Conservation (phyloP, 208 protist species). For the Leishmania aethiopica region DNA sequence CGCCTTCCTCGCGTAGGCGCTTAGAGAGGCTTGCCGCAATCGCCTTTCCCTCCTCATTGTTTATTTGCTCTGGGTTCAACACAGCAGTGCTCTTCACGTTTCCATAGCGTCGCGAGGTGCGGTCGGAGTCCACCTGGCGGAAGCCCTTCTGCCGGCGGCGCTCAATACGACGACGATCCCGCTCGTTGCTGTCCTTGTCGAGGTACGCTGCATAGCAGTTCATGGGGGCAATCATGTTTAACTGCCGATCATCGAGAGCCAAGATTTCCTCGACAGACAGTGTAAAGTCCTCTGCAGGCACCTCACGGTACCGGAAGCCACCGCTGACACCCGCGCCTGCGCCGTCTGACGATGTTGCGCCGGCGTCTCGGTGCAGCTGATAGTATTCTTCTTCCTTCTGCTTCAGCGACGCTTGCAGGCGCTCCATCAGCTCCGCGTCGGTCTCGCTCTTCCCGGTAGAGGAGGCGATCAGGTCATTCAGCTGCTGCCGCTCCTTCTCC, state of each 20-base stretch:
- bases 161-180: constrained; percentile 67
- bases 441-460: constrained; percentile 17
- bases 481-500: constrained; percentile 46
- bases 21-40: constrained; percentile 61
- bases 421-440: constrained; percentile 35
- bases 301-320: constrained; percentile 86
- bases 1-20: constrained; percentile 58
- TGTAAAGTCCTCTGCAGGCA: constrained; percentile 83
- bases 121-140: constrained; percentile 69
- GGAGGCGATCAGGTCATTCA: constrained; percentile 44
- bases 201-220: constrained; percentile 92
- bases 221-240: constrained; percentile 94
- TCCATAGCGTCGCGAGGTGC: constrained; percentile 77
- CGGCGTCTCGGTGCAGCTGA: constrained; percentile 73
- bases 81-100: constrained; percentile 70
- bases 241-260: constrained; percentile 84
- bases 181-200: constrained; percentile 58
- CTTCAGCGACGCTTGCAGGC: constrained; percentile 62
- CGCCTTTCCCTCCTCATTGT: constrained; percentile 52
- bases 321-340: constrained; percentile 3
- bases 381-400: constrained; percentile 87
- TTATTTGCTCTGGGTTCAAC: constrained; percentile 56
- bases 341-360: constrained; percentile 20
- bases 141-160: constrained; percentile 60
- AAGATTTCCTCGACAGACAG: constrained; percentile 89